These are phyloP conservation scores for Lodderomyces orthopsilosis DNA, from an alignment of 1,139 yeast genomes.

Conservation along the genomic window DNA sequence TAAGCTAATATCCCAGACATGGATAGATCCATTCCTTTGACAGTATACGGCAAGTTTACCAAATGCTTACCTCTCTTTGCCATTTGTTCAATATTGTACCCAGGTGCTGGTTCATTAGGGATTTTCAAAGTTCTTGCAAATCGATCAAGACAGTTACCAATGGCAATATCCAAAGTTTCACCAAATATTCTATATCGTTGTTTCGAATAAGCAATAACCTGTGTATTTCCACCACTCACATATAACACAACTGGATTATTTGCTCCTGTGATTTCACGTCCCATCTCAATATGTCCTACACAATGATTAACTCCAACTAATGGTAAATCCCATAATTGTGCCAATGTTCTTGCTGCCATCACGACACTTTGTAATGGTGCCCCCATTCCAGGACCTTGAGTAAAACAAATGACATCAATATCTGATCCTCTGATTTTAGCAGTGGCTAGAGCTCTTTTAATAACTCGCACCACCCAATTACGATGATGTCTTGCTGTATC, in stretches of 20 bases:
- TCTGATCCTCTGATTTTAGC: conserved; percentile 58
- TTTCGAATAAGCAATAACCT: conserved; percentile 92
- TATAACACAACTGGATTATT: conserved; percentile 91
- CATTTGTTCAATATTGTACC: conserved; percentile 92
- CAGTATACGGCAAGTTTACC: conserved; percentile 87
- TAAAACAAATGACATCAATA: conserved; percentile 88
- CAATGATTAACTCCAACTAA: conserved; percentile 95
- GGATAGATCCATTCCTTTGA: conserved; percentile 96
- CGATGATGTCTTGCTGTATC: conserved; percentile 97
- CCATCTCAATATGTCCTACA: conserved; percentile 98
- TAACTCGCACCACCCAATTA: conserved; percentile 87
- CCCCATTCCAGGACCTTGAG: conserved; percentile 99
- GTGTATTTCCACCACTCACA: conserved; percentile 98
- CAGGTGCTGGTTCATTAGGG: conserved; percentile 94
- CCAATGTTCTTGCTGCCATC: conserved; percentile 83
- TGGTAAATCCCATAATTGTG: conserved; percentile 80
- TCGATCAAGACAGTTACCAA: conserved; percentile 93
- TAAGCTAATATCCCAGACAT: conserved; percentile 93
- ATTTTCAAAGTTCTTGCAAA: conserved; percentile 89
- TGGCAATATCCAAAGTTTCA: conserved; percentile 94
- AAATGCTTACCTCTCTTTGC: conserved; percentile 73
- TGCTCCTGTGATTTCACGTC: conserved; percentile 95
- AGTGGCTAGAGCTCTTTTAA: conserved; percentile 62
- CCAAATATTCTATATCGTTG: conserved; percentile 94
- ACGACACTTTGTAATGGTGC: conserved; percentile 95